phyloP scores from a whole-genome alignment of 208 protist genomes.

The Trypanosoma platydactyli region DNA sequence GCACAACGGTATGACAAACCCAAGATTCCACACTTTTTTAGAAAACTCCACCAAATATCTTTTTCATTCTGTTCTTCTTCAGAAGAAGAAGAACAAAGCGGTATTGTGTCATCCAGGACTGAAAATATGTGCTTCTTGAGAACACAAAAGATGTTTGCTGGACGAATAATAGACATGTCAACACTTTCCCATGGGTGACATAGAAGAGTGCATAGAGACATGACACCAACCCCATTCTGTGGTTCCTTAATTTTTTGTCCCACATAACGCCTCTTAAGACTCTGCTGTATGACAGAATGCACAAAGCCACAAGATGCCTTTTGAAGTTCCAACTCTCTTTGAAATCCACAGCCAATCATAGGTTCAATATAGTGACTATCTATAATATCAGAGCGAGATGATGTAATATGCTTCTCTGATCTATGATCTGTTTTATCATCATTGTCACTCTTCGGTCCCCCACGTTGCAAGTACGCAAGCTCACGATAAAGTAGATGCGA shows the following conservation, averaged over 20 bases:
- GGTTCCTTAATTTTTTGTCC: neutral
- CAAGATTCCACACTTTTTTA: constrained; percentile 44
- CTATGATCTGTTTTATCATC: neutral
- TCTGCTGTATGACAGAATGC: constrained; percentile 47
- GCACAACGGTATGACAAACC: constrained; percentile 65
- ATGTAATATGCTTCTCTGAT: constrained; percentile 1
- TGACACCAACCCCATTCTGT: constrained; percentile 34
- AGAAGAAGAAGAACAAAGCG: constrained; percentile 25
- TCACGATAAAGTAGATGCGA: constrained; percentile 37
- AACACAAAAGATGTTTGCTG: constrained; percentile 73
- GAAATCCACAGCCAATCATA: constrained; percentile 80
- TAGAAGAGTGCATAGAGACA: constrained; percentile 67
- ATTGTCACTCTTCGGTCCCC: neutral
- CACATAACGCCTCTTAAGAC: constrained; percentile 33
- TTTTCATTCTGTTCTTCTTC: constrained; percentile 2
- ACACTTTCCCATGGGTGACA: constrained; percentile 86
- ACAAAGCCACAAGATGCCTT: constrained; percentile 78
- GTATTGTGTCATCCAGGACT: constrained; percentile 4
- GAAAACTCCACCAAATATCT: constrained; percentile 8
- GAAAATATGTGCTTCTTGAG: constrained; percentile 51
- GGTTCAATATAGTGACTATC: constrained; percentile 63
- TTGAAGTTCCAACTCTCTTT: constrained; percentile 74
- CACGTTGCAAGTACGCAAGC: constrained; percentile 18
- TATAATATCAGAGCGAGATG: constrained; percentile 5
- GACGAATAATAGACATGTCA: constrained; percentile 82